phyloP scores from a whole-genome alignment of 345 rosid species.

The Tarenaya hassleriana region DNA sequence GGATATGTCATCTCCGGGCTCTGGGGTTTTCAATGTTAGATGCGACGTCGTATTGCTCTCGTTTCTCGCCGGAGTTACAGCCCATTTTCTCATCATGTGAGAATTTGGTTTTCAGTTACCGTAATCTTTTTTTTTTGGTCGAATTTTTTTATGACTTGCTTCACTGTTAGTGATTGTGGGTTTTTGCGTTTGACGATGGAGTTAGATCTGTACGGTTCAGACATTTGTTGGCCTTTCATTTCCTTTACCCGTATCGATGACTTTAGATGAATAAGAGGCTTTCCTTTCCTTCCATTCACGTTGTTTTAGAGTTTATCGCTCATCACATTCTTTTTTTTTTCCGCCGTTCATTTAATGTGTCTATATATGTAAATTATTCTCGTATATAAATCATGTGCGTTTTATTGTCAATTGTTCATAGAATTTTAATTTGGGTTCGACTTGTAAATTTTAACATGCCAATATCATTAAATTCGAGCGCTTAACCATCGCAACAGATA shows the following conservation, averaged over 20 bases:
- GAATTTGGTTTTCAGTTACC: slow-evolving; percentile 5
- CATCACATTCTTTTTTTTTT: no score
- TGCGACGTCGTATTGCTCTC: slow-evolving; percentile 19
- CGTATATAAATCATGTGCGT: no score
- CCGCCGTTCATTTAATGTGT: no score
- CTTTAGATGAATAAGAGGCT: slow-evolving; percentile 17
- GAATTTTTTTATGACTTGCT: slow-evolving; percentile 12
- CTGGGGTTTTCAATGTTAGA: slow-evolving; percentile 22
- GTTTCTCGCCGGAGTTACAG: slow-evolving; percentile 19
- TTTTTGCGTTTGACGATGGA: neutral
- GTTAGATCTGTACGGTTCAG: slow-evolving; percentile 24
- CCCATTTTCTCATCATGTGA: slow-evolving; percentile 23
- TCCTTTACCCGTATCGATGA: slow-evolving; percentile 16
- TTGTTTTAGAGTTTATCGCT: no score
- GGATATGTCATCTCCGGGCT: slow-evolving; percentile 18
- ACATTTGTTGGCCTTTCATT: slow-evolving; percentile 23
- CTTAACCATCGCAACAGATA: no score
- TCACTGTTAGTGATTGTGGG: no score
- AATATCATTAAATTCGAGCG: no score
- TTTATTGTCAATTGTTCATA: no score
- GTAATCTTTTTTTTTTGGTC: slow-evolving; percentile 18
- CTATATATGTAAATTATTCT: no score
- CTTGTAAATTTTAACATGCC: no score
- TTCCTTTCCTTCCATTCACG: neutral
- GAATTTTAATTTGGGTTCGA: no score